These are phyloP conservation scores for Ceratonia siliqua DNA, from an alignment of 306 rosid species.

Conservation along the genomic window DNA sequence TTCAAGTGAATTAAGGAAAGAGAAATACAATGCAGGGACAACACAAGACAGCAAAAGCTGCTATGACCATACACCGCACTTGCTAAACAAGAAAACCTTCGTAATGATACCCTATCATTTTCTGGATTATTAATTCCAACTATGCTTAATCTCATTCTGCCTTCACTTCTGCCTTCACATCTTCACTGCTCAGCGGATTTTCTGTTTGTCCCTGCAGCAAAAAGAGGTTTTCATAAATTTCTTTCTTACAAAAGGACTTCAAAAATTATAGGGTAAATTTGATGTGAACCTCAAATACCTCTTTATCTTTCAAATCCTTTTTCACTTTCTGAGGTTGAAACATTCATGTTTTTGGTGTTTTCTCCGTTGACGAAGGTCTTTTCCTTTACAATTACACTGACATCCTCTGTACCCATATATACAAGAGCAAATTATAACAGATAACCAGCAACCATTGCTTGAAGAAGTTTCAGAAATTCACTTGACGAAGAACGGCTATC, in stretches of 20 bases:
- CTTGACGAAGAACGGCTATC: neutral
- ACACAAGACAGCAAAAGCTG: neutral
- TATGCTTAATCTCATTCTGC: neutral
- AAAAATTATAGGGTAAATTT: neutral
- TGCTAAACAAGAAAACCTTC: neutral
- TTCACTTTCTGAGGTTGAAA: conserved; percentile 34
- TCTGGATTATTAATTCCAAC: neutral
- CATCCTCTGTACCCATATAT: conserved; percentile 36
- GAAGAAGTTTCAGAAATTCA: neutral
- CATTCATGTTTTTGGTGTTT: conserved; percentile 19
- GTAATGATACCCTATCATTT: neutral
- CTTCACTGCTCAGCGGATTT: neutral
- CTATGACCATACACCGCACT: neutral
- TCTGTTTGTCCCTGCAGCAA: conserved; percentile 30
- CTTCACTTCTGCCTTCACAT: conserved; percentile 12
- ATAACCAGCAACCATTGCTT: neutral
- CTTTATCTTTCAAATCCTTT: conserved; percentile 32
- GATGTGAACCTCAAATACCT: conserved; percentile 10
- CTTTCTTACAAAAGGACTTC: neutral
- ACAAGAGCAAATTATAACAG: neutral
- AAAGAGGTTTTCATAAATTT: neutral
- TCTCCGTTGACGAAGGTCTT: conserved; percentile 33
- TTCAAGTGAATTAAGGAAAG: neutral
- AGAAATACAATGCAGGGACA: conserved; percentile 6
- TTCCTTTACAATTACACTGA: conserved; percentile 28